Evolutionary conservation across 1,284 basidiomycete genomes (phyloP).

Genomic region (Puccinia hordei): DNA sequence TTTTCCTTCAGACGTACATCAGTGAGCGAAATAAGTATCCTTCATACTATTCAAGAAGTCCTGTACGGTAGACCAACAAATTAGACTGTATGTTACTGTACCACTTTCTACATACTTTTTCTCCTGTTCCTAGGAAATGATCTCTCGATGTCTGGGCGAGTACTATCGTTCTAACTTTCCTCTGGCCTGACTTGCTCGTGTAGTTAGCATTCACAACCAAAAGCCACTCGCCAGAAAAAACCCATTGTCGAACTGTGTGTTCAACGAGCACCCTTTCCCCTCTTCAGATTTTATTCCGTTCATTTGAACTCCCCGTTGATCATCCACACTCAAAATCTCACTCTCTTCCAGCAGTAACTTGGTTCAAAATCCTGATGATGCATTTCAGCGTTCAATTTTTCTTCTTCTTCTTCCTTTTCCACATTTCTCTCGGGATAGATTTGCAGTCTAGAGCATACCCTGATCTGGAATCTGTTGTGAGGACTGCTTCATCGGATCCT

Average conservation of each 20-base stretch:
- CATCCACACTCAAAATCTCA: background rate
- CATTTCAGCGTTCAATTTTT: background rate
- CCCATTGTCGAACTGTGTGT: background rate
- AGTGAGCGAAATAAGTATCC: background rate
- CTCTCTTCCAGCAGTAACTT: background rate
- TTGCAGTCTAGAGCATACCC: background rate
- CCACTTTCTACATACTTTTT: background rate
- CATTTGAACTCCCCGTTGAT: background rate
- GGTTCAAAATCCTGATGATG: background rate
- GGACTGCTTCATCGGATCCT: background rate
- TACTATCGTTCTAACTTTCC: background rate
- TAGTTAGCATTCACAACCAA: background rate
- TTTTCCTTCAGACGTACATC: slow-evolving; percentile 2
- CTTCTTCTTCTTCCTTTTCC: background rate
- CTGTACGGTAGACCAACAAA: background rate
- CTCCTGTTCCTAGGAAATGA: background rate
- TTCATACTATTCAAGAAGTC: background rate
- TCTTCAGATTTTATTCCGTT: background rate
- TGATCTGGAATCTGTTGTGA: background rate
- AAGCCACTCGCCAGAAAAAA: background rate
- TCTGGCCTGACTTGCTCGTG: background rate
- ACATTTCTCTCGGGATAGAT: background rate
- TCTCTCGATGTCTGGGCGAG: background rate
- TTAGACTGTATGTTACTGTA: background rate
- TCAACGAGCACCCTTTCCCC: background rate